Evolutionary conservation across 805 yeast genomes (phyloP).

Genomic region (Myxozyma melibiosi): DNA sequence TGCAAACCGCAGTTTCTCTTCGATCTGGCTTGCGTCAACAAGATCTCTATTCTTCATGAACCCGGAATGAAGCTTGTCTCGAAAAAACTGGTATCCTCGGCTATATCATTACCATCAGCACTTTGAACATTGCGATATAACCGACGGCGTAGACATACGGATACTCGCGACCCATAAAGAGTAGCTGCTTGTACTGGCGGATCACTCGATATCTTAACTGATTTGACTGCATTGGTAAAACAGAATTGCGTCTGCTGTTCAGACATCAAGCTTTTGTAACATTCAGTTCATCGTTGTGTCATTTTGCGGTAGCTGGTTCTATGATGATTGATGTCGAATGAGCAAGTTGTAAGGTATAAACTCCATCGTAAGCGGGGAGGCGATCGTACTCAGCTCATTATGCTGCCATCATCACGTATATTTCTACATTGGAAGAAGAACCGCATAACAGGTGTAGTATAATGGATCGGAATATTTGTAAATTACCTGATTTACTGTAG

Average conservation of each 20-base stretch:
- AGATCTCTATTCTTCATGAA: slow-evolving; percentile 39
- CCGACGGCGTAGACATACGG: slow-evolving; percentile 38
- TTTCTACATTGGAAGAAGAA: too few species aligned
- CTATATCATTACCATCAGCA: not conserved
- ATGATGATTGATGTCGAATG: too few species aligned
- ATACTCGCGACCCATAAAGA: slow-evolving; percentile 45
- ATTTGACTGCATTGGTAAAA: not conserved
- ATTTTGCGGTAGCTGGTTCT: too few species aligned
- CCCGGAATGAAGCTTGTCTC: slow-evolving; percentile 39
- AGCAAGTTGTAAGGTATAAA: too few species aligned
- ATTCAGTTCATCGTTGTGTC: not conserved
- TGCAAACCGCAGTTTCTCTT: slow-evolving; percentile 41
- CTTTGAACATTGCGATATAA: not conserved
- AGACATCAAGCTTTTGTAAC: not conserved
- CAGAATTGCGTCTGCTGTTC: not conserved
- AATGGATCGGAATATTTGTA: too few species aligned
- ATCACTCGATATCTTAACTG: slow-evolving; percentile 19
- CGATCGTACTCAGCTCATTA: too few species aligned
- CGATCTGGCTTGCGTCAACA: slow-evolving; percentile 36
- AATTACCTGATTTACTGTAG: too few species aligned
- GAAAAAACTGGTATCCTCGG: slow-evolving; percentile 41
- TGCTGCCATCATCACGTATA: too few species aligned
- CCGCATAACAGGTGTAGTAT: too few species aligned
- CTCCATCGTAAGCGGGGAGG: too few species aligned
- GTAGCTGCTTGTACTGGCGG: slow-evolving; percentile 42